Evolutionary conservation across 768 basidiomycete species (phyloP), one percentile per base, ranked within the genome.

Genomic region (Dioszegia hungarica): DNA sequence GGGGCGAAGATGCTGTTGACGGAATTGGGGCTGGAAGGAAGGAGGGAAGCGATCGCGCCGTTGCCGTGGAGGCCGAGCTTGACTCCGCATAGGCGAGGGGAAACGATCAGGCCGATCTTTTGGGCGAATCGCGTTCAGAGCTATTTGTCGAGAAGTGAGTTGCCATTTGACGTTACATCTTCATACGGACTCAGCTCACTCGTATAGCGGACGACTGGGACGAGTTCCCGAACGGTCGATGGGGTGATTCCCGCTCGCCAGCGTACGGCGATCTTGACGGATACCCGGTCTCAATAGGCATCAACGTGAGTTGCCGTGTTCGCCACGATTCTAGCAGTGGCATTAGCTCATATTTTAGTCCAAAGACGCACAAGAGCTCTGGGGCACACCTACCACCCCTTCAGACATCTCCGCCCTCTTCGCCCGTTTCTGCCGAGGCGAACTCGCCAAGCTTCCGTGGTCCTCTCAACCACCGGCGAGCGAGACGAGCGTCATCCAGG

Each of bases 221-320:
- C 73, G 94, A 98, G 75, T 98, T 95, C 76, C 95, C 95, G 47
- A 99, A 99, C 75, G 95, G 95, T 54, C 89, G 95, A 64, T 99
- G 94, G 72, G 95, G 95, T 66, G 95, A 98, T 78, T 87, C 93
- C 6, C 84, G 95, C 56, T 90, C 88, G 81, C 95, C 95, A 27
- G 95, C 95, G 14, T 99, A 95, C 64, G 95, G 95, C 68, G 95
- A 99, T 77, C 79, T 99, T 53, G 94, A 99, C 71, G 94, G 94
- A 1, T 97, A 94, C 64, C 94, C 94, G 51, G 85, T 95, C 38
- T 89, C 83, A 76, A 84, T 98, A 67, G 92, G 92, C 75, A 87
- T 94, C 70, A 85, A 87, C 34, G 92, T 90, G 57, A 60, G 83
- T 68, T 9, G 36, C 25, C 17, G 8, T 20, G 11, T 38, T 47